A percentile compares a stretch with the other conserved stretches of the same genome.
phyloP scores from a whole-genome alignment of 2,329 filamentous ascomycete genomes.

The Xylariaceae sp. region DNA sequence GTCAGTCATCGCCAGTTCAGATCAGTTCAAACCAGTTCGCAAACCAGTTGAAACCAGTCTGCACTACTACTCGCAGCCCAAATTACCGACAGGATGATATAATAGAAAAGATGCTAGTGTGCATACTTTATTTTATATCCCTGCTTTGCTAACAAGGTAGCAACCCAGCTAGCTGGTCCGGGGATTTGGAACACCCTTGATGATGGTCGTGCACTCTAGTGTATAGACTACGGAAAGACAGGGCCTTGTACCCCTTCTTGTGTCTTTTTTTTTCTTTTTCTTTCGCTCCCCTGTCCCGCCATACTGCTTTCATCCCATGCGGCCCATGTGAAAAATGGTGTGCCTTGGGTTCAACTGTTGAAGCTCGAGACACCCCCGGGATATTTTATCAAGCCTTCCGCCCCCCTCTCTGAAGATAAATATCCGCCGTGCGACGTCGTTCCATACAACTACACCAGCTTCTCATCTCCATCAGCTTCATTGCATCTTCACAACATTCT shows the following conservation, averaged over 20 bases:
- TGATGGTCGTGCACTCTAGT: slow-evolving; percentile 1
- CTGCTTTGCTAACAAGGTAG: neutral
- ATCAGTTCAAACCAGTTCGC: neutral
- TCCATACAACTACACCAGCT: slow-evolving; percentile 12
- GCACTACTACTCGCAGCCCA: neutral
- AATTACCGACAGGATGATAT: neutral
- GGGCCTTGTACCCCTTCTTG: slow-evolving; percentile 8
- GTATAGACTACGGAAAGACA: slow-evolving; percentile 7
- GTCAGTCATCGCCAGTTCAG: too few relatives aligned
- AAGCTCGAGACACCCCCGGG: neutral
- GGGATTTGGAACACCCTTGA: slow-evolving; percentile 7
- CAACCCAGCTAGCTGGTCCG: slow-evolving; percentile 4
- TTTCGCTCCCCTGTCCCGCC: slow-evolving; percentile 5
- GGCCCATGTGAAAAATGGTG: neutral
- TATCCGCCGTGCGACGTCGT: slow-evolving; percentile 27
- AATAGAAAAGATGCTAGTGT: neutral
- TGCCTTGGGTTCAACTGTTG: neutral
- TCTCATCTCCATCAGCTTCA: neutral
- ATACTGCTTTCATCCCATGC: slow-evolving; percentile 15
- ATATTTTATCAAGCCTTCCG: slow-evolving; percentile 2
- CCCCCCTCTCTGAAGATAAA: slow-evolving; percentile 9
- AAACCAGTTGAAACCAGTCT: neutral
- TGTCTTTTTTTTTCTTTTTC: slow-evolving; percentile 11
- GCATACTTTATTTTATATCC: neutral
- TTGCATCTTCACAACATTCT: neutral